These are phyloP conservation scores for Penicillium griseofulvum DNA, from an alignment of 2,329 filamentous ascomycete genomes.

Conservation along the genomic window DNA sequence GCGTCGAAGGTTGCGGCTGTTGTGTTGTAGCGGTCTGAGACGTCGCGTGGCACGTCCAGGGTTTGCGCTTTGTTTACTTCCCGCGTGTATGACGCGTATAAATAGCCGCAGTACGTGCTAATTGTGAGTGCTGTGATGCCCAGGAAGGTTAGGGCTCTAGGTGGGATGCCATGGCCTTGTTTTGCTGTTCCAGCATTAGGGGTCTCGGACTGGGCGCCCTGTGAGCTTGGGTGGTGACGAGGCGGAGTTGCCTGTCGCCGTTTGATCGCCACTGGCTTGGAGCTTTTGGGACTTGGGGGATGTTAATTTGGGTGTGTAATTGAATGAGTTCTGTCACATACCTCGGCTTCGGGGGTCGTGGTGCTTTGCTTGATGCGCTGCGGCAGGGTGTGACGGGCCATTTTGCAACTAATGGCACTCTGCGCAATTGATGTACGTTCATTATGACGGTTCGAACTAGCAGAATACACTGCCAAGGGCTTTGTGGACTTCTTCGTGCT, in stretches of 20 bases:
- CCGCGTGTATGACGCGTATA: constrained; percentile 44
- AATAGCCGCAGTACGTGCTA: constrained; percentile 45
- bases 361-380: constrained; percentile 19
- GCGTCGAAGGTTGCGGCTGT: constrained; percentile 46
- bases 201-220: constrained; percentile 2
- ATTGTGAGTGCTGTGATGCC: constrained; percentile 41
- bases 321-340: constrained; percentile 10
- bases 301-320: background rate
- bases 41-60: constrained; percentile 40
- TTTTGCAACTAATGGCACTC: constrained; percentile 22
- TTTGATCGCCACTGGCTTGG: constrained; percentile 2
- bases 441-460: constrained; percentile 17
- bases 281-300: constrained; percentile 7
- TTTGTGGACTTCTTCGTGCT: background rate
- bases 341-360: constrained; percentile 19
- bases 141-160: constrained; percentile 37
- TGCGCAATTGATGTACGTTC: constrained; percentile 26
- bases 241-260: background rate
- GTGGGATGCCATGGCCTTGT: constrained; percentile 25
- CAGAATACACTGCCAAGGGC: background rate
- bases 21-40: constrained; percentile 48
- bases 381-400: constrained; percentile 10
- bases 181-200: constrained; percentile 1
- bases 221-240: background rate
- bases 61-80: constrained; percentile 34